A percentile compares a stretch with the other conserved stretches of the same genome.
phyloP scores from a whole-genome alignment of 768 basidiomycete genomes.

The Lactarius indigo region DNA sequence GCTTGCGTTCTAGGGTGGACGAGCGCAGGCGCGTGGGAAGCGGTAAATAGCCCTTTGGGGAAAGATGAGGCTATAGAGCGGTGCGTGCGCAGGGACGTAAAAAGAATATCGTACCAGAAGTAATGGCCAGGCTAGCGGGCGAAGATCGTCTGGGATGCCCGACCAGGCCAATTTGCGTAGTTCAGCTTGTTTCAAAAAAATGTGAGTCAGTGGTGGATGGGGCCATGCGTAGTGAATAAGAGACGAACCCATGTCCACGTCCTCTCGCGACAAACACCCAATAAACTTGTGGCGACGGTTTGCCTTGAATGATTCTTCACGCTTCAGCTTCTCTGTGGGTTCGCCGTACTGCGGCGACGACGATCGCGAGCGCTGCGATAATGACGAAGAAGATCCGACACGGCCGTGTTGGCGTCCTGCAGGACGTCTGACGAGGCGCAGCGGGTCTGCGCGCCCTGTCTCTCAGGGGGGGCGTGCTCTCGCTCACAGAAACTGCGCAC shows the following conservation, averaged over 20 bases:
- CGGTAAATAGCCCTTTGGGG: slow-evolving; percentile 82
- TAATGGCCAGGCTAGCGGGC: slow-evolving; percentile 92
- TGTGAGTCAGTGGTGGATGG: not conserved
- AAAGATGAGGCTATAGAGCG: slow-evolving; percentile 12
- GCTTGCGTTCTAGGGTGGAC: slow-evolving; percentile 79
- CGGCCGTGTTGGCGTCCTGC: slow-evolving; percentile 2
- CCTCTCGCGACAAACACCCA: slow-evolving; percentile 69
- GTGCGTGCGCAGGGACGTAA: slow-evolving; percentile 4
- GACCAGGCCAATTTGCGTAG: slow-evolving; percentile 92
- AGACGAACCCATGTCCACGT: slow-evolving; percentile 72
- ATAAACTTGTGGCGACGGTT: slow-evolving; percentile 80
- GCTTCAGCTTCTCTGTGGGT: slow-evolving; percentile 47
- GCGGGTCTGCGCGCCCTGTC: slow-evolving; percentile 19
- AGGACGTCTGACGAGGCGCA: slow-evolving; percentile 19
- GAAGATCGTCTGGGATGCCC: slow-evolving; percentile 82
- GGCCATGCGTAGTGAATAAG: not conserved
- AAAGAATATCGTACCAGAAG: slow-evolving; percentile 62
- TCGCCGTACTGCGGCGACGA: slow-evolving; percentile 19
- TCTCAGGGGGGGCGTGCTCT: not conserved
- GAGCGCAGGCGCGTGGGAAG: slow-evolving; percentile 72
- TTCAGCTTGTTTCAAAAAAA: slow-evolving; percentile 47
- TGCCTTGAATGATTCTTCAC: slow-evolving; percentile 74
- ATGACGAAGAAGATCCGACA: slow-evolving; percentile 4
- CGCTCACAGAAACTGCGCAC: slow-evolving; percentile 9
- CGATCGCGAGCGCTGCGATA: slow-evolving; percentile 15